Base-by-base conservation (phyloP, 345 rosid species). In the Mallotus nudiflorus region DNA sequence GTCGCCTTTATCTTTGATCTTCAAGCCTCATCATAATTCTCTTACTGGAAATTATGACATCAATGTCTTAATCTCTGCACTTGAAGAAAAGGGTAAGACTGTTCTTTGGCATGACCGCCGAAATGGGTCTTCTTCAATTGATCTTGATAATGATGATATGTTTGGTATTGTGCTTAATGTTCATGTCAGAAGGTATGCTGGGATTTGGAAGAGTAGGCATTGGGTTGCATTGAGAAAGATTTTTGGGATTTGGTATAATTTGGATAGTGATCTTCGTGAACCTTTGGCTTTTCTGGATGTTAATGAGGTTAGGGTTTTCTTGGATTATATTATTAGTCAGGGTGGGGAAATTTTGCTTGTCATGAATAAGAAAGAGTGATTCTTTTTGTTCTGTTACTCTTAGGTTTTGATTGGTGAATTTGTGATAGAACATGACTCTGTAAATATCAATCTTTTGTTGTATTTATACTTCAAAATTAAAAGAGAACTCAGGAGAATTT, bases 181-280 rank as follows among this genome's bases (percentile, higher is more conserved):
- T 74, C 90, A 88, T 0, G 88, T 90, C 18, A 85, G 79, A 63
- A 66, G 91, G 65, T 87, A 84, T 54, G 91, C 83, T 20, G 97
- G 97, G 73, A 77, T 92, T 37, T 92, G 99, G 95, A 88, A 79
- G 79, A 57, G 90, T 68, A 87, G 99, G 77, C 98, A 89, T 80
- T 91, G 99, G 99, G 80, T 89, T 65, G 77, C 92, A 8, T 5
- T 92, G 83, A 88, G 90, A 65, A 85, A 83, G 77, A 87, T 89
- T 68, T 80, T 72, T 68, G 97, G 93, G 63, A 77, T 86, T 60
- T 92, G 97, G 98, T 92, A 90, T 81, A 92, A 91, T 68, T 78
- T 92, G 84, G 96, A 89, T 53, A 91, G 98, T 81, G 96, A 96
- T 81, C 92, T 92, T 22, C 6, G 35, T 57, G 62, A 76, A 37